phyloP scores from a whole-genome alignment of 2,329 filamentous ascomycete species.

The Paraconiothyrium sp. region DNA sequence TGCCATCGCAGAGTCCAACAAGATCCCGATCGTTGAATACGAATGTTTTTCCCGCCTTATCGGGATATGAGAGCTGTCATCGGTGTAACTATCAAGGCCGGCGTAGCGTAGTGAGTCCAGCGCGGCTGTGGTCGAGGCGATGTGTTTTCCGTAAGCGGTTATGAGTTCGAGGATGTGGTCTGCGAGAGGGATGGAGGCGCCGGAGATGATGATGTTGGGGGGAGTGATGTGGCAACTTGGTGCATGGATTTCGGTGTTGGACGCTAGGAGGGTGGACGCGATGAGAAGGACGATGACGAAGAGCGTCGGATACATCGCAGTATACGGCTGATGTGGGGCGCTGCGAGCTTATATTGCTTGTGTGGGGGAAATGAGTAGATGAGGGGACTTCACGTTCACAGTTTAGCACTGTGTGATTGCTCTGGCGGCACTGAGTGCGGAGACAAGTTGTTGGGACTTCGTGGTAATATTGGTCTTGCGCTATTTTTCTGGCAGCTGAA shows the following conservation, averaged over 20 bases:
- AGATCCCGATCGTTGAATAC: neutral
- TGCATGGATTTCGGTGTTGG: neutral
- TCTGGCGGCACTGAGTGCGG: too few relatives aligned
- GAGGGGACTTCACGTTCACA: too few relatives aligned
- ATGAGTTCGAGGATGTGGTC: constrained; percentile 10
- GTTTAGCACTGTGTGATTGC: too few relatives aligned
- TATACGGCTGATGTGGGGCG: too few relatives aligned
- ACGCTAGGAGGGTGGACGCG: neutral
- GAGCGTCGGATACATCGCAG: neutral
- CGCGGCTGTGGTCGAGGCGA: neutral
- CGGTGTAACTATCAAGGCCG: neutral
- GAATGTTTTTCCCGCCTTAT: neutral
- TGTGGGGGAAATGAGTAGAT: too few relatives aligned
- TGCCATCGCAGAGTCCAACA: neutral
- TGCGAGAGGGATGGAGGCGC: neutral
- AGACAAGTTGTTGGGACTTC: too few relatives aligned
- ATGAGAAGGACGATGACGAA: neutral
- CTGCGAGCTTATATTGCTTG: too few relatives aligned
- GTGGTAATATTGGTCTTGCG: too few relatives aligned
- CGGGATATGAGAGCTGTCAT: neutral
- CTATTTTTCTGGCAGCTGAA: too few relatives aligned
- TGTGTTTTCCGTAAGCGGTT: neutral
- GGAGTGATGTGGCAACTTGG: neutral
- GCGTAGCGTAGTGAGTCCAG: constrained; percentile 1
- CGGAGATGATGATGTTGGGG: neutral